Evolutionary conservation across 106 monocot species (phyloP).

Genomic region (Allium fistulosum): DNA sequence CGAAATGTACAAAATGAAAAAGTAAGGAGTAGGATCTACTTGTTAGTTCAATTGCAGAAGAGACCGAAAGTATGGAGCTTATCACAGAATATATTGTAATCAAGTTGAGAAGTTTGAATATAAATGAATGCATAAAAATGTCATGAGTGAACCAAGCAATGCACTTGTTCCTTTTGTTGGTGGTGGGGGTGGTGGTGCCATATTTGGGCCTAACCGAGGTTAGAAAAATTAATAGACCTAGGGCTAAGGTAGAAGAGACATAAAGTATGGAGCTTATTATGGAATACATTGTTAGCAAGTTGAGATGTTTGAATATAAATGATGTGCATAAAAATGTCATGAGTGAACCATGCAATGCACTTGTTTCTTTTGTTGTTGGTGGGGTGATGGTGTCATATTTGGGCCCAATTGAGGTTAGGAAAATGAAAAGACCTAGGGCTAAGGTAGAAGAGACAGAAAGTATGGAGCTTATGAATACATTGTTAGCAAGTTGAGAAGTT

Average conservation of each 20-base stretch:
- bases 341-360: too few relatives aligned
- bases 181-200: conserved; percentile 33
- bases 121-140: conserved; percentile 21
- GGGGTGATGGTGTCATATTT: too few relatives aligned
- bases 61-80: not conserved
- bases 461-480: conserved; percentile 49
- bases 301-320: too few relatives aligned
- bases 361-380: too few relatives aligned
- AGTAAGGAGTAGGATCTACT: conserved; percentile 18
- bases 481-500: too few relatives aligned
- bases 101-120: conserved; percentile 35
- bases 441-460: conserved; percentile 65
- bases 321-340: too few relatives aligned
- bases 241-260: not conserved
- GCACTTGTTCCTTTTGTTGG: conserved; percentile 56
- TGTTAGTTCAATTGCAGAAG: not conserved
- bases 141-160: conserved; percentile 15
- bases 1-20: conserved; percentile 3
- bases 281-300: too few relatives aligned
- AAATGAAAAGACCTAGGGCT: not conserved
- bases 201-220: conserved; percentile 21
- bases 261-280: too few relatives aligned
- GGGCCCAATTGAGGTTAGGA: too few relatives aligned
- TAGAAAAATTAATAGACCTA: conserved; percentile 34
- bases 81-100: conserved; percentile 30